Evolutionary conservation across 768 basidiomycete species (phyloP).

Genomic region (Russula ochroleuca): DNA sequence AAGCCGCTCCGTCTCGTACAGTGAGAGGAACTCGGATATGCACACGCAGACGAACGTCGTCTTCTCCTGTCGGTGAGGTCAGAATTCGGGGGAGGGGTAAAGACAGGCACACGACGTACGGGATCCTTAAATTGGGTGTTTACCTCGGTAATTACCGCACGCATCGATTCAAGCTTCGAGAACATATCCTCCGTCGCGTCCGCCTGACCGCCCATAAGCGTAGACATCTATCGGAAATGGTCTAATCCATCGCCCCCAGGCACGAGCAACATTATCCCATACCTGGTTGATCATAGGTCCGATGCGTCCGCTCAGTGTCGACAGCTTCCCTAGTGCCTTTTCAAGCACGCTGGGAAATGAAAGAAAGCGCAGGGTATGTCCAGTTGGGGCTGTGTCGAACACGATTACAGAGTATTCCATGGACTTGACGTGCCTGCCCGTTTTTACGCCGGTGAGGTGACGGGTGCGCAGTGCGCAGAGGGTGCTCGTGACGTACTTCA

Average conservation of each 20-base stretch:
- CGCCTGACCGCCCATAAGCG: slow-evolving; percentile 91
- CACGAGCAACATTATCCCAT: slow-evolving; percentile 3
- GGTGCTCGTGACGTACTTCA: slow-evolving; percentile 66
- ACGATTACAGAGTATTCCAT: slow-evolving; percentile 99
- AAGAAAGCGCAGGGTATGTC: slow-evolving; percentile 95
- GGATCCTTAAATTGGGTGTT: slow-evolving; percentile 99
- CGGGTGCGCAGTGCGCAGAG: background rate
- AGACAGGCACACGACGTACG: slow-evolving; percentile 43
- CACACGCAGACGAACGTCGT: slow-evolving; percentile 98
- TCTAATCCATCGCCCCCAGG: background rate
- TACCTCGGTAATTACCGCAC: slow-evolving; percentile 94
- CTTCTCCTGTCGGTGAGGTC: slow-evolving; percentile 64
- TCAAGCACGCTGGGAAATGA: slow-evolving; percentile 99
- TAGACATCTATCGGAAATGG: slow-evolving; percentile 65
- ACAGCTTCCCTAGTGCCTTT: slow-evolving; percentile 94
- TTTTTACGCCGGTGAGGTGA: background rate
- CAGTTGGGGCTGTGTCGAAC: slow-evolving; percentile 98
- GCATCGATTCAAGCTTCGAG: slow-evolving; percentile 95
- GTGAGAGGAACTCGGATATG: slow-evolving; percentile 96
- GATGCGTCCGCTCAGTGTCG: slow-evolving; percentile 88
- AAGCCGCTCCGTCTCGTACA: slow-evolving; percentile 97
- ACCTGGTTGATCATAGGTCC: slow-evolving; percentile 95
- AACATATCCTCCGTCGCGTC: slow-evolving; percentile 98
- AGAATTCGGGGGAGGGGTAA: background rate
- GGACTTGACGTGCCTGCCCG: slow-evolving; percentile 89